Base-by-base conservation (phyloP, 306 rosid species). In the Prinsepia uniflora region DNA sequence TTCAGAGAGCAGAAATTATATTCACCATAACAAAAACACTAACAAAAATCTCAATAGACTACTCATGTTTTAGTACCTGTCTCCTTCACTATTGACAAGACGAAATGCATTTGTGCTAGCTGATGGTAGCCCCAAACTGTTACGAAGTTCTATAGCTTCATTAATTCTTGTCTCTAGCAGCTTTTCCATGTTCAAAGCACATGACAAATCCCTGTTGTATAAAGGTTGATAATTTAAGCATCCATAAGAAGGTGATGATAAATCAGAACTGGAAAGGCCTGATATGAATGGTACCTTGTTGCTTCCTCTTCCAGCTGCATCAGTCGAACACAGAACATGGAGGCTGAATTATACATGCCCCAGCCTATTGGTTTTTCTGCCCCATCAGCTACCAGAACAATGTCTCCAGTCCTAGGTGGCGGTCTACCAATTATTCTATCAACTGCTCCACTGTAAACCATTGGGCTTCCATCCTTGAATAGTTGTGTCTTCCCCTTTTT, bases 391-490 rank as follows among this genome's bases (percentile, higher is more conserved):
- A 93, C 97, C 66, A 93, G 68, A 60, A 93, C 97, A 71, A 87
- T 58, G 68, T 88, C 98, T 56, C 98, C 98, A 19, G 94, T 90
- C 79, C 71, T 85, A 7, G 98, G 98, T 22, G 97, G 97, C 13
- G 97, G 98, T 76, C 87, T 84, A 61, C 98, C 98, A 34, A 90
- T 79, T 47, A 93, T 87, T 85, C 97, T 87, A 76, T 90, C 98
- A 48, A 88, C 92, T 6, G 98, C 98, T 63, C 98, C 97, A 70
- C 98, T 90, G 74, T 93, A 90, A 43, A 90, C 97, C 97, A 90
- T 93, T 40, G 98, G 97, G 72, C 92, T 93, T 14, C 98, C 98
- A 85, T 88, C 96, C 87, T 93, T 93, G 81, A 93, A 93, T 73
- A 90, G 86, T 24, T 93, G 97, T 20, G 98, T 81, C 87, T 93